These are phyloP conservation scores for Populus euphratica DNA, from an alignment of 345 rosid genomes.

Conservation along the genomic window DNA sequence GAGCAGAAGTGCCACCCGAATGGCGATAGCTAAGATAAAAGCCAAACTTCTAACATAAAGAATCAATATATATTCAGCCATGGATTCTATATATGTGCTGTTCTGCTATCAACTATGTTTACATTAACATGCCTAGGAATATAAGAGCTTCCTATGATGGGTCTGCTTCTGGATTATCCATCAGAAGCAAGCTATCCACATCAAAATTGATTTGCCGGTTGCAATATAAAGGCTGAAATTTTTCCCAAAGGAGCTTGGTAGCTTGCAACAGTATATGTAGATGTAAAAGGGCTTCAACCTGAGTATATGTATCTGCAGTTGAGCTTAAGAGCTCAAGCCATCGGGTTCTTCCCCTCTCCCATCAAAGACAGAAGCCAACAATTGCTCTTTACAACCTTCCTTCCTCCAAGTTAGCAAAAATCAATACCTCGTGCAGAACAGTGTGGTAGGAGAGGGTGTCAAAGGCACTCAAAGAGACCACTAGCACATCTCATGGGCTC, in stretches of 20 bases:
- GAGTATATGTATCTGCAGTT: background rate
- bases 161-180: background rate
- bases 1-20: background rate
- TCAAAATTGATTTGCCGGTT: slow-evolving; percentile 27
- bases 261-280: background rate
- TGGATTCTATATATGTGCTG: background rate
- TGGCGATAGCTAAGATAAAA: background rate
- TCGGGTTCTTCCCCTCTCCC: background rate
- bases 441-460: background rate
- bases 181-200: slow-evolving; percentile 14
- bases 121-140: slow-evolving; percentile 11
- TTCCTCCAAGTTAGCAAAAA: background rate
- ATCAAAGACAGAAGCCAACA: background rate
- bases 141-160: background rate
- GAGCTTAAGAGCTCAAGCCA: background rate
- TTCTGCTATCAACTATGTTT: slow-evolving; percentile 7
- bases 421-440: background rate
- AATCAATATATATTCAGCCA: background rate
- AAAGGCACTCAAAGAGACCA: background rate
- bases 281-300: slow-evolving; percentile 7
- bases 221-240: background rate
- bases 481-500: background rate
- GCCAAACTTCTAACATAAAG: background rate
- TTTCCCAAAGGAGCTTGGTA: background rate
- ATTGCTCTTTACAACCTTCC: background rate